These are phyloP conservation scores for Malus orientalis DNA, from an alignment of 306 rosid species.

Conservation along the genomic window DNA sequence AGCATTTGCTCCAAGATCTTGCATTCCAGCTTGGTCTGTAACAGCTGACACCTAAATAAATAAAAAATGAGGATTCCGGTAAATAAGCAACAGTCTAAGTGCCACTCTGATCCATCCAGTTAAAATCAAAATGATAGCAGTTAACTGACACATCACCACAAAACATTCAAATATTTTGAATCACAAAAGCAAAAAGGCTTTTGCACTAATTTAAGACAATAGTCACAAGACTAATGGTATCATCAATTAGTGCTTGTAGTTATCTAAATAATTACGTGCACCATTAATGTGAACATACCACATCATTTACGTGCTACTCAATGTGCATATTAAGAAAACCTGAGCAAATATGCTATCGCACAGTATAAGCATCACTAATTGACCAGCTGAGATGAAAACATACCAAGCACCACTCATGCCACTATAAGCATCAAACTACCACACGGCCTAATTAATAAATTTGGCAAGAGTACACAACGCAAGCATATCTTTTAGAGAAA, in stretches of 20 bases:
- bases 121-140: not conserved
- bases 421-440: not conserved
- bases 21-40: conserved; percentile 75
- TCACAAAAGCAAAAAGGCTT: not conserved
- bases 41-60: conserved; percentile 72
- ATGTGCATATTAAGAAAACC: not conserved
- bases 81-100: not conserved
- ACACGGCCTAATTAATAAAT: not conserved
- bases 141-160: not conserved
- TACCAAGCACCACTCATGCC: not conserved
- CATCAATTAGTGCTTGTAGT: not conserved
- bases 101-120: not conserved
- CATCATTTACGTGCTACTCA: not conserved
- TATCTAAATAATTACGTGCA: not conserved
- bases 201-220: not conserved
- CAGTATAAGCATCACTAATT: not conserved
- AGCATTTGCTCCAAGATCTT: conserved; percentile 69
- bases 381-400: not conserved
- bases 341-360: not conserved
- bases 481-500: not conserved
- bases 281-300: not conserved
- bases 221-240: not conserved
- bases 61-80: not conserved
- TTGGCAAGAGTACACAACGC: not conserved
- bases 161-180: not conserved